Evolutionary conservation across 495 filamentous ascomycete species (phyloP), one percentile per base, ranked within the genome.

Genomic region (Talaromyces stipitatus): DNA sequence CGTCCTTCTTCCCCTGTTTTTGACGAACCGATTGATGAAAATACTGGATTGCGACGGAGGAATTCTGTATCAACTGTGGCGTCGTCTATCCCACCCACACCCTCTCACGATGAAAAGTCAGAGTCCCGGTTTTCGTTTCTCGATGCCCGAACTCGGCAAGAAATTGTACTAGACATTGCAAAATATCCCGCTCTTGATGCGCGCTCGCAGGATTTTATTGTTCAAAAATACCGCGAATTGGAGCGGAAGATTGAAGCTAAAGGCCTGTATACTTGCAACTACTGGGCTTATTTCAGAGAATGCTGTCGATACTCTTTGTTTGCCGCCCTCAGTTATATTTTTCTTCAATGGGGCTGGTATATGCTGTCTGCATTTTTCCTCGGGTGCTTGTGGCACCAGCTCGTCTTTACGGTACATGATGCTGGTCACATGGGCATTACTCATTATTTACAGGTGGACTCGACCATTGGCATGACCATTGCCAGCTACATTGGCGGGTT

Each of bases 401-500:
- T 97, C 27, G 88, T 94, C 43, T 98, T 98, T 71, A 85, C 87
- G 4, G 94, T 90, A 60, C 94, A 98, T 75, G 94, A 98, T 79
- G 90, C 94, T 33, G 91, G 91, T 5, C 94, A 98, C 70, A 95
- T 96, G 88, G 94, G 89, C 58, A 97, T 98, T 60, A 98, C 94
- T 27, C 94, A 97, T 66, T 72, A 84, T 64, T 97, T 90, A 69
- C 83, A 85, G 23, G 71, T 81, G 16, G 94, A 98, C 71, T 86
- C 87, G 5, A 73, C 86, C 32, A 90, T 97, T 61, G 92, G 90
- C 30, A 95, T 97, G 62, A 70, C 95, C 55, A 88, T 97, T 62
- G 92, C 94, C 22, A 85, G 95, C 66, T 98, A 88, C 62, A 74
- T 92, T 2, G 94, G 94, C 20, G 94, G 94, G 3, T 72, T 98